A percentile compares a stretch with the other conserved stretches of the same genome.
Conservation (phyloP, 441 rosid species). For the Melastoma candidum region DNA sequence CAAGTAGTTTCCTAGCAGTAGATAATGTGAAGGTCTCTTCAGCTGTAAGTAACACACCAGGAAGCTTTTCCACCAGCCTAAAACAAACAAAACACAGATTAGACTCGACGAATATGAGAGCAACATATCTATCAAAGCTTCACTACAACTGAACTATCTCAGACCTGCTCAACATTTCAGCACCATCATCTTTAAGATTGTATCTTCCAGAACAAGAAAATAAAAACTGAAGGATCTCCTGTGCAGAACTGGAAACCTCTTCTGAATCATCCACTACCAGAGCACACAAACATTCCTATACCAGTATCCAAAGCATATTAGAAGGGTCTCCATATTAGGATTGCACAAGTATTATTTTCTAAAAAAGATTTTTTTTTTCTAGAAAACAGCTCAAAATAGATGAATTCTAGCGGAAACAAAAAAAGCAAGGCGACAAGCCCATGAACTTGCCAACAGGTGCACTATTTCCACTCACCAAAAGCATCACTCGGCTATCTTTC, state of each 20-base stretch:
- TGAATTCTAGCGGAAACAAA: too few species aligned
- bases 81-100: conserved; percentile 10
- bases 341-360: too few species aligned
- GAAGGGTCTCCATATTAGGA: not conserved
- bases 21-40: conserved; percentile 67
- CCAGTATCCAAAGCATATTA: conserved; percentile 11
- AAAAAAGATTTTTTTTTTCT: too few species aligned
- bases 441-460: too few species aligned
- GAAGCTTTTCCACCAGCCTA: conserved; percentile 89
- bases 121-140: conserved; percentile 6
- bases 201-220: conserved; percentile 30
- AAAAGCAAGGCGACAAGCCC: too few species aligned
- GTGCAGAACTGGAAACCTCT: conserved; percentile 61
- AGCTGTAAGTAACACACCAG: conserved; percentile 65
- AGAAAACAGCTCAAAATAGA: too few species aligned
- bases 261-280: conserved; percentile 72
- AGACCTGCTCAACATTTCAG: conserved; percentile 65
- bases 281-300: conserved; percentile 83
- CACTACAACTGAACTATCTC: conserved; percentile 17
- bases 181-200: conserved; percentile 39
- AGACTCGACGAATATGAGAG: not conserved
- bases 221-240: conserved; percentile 46
- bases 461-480: conserved; percentile 48
- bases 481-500: conserved; percentile 59
- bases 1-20: conserved; percentile 71